Conservation (phyloP, 306 rosid species). For the Trifolium dubium region DNA sequence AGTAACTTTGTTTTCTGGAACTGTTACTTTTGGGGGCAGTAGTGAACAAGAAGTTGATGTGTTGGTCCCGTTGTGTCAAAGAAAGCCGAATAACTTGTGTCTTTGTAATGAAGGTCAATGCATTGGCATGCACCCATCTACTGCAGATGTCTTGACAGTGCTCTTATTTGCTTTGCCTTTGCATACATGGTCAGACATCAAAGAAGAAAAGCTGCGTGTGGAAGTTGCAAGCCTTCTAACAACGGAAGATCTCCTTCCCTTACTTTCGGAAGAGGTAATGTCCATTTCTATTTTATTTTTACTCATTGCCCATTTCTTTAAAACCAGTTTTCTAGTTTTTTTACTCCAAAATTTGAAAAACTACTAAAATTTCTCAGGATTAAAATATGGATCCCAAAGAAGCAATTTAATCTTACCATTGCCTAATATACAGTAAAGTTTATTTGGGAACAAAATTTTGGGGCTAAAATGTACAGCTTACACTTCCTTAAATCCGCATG, state of each 20-base stretch:
- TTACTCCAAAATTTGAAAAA: slow-evolving; percentile 6
- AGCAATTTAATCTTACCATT: not conserved
- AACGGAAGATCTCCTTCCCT: slow-evolving; percentile 59
- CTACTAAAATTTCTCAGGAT: not conserved
- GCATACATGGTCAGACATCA: slow-evolving; percentile 71
- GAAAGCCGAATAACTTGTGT: slow-evolving; percentile 53
- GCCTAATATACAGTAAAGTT: not conserved
- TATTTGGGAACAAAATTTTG: slow-evolving; percentile 1
- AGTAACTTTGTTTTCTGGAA: slow-evolving; percentile 69
- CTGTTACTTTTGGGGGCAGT: slow-evolving; percentile 53
- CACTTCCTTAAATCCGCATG: not conserved
- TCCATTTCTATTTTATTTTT: not conserved
- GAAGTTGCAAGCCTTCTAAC: slow-evolving; percentile 57
- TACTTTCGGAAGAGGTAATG: slow-evolving; percentile 82
- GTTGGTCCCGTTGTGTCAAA: slow-evolving; percentile 65
- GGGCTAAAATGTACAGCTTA: slow-evolving; percentile 13
- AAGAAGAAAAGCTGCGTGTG: slow-evolving; percentile 59
- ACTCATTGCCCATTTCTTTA: slow-evolving; percentile 21
- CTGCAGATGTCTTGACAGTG: slow-evolving; percentile 75
- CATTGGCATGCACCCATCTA: slow-evolving; percentile 79
- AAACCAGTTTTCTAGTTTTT: slow-evolving; percentile 3
- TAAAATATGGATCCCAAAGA: slow-evolving; percentile 1
- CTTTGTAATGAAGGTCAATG: slow-evolving; percentile 64
- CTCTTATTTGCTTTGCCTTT: slow-evolving; percentile 79
- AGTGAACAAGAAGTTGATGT: slow-evolving; percentile 70